These are phyloP conservation scores for Pythium dissimile DNA, from an alignment of 352 stramenopile species.

Conservation along the genomic window DNA sequence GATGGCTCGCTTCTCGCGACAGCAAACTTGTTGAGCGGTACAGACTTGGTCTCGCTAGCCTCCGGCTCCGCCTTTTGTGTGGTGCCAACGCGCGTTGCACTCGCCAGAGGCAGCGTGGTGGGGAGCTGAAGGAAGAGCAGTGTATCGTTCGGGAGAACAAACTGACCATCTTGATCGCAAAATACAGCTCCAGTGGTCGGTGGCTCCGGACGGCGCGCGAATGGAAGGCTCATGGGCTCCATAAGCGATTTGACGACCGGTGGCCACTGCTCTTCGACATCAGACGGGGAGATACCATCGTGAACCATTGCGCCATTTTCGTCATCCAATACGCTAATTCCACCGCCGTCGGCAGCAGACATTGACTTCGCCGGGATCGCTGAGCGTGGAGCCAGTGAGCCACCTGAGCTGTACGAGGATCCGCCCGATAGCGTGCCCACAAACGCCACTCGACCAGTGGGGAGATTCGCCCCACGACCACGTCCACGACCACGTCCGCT, in stretches of 20 bases:
- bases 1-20: conserved; percentile 9
- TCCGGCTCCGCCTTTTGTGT: conserved; percentile 23
- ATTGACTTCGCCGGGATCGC: conserved; percentile 35
- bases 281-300: conserved; percentile 44
- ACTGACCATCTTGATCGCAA: conserved; percentile 47
- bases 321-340: conserved; percentile 83
- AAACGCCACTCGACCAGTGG: conserved; percentile 69
- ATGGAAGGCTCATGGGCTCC: conserved; percentile 79
- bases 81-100: conserved; percentile 28
- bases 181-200: conserved; percentile 64
- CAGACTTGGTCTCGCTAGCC: not conserved
- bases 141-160: conserved; percentile 58
- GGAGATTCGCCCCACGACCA: conserved; percentile 43
- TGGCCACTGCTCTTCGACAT: conserved; percentile 78
- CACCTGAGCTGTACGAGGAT: conserved; percentile 64
- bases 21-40: conserved; percentile 24
- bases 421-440: conserved; percentile 77
- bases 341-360: conserved; percentile 66
- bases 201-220: conserved; percentile 61
- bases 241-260: conserved; percentile 74
- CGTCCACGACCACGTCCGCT: conserved; percentile 48
- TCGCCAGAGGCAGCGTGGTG: conserved; percentile 74
- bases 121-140: conserved; percentile 83
- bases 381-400: conserved; percentile 32
- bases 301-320: conserved; percentile 40